phyloP scores from a whole-genome alignment of 148 eudicot genomes.

The Rheum nobile region DNA sequence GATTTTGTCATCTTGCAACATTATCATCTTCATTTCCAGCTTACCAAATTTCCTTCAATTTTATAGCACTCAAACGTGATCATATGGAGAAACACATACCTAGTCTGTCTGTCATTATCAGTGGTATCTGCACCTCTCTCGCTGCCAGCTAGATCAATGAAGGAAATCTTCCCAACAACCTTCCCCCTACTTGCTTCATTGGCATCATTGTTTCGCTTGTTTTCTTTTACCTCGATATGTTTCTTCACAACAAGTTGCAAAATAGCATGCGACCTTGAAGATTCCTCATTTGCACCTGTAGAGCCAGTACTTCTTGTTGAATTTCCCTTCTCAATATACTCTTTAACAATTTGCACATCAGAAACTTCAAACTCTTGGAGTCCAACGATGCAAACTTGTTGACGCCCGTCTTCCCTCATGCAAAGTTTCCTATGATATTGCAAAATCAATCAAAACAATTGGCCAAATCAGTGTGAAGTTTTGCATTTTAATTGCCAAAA shows the following conservation, averaged over 20 bases:
- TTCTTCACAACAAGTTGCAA: conserved; percentile 92
- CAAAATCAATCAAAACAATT: background rate
- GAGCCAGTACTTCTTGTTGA: conserved; percentile 89
- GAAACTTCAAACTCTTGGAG: conserved; percentile 96
- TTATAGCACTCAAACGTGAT: background rate
- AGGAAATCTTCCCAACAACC: conserved; percentile 92
- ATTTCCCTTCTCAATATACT: conserved; percentile 90
- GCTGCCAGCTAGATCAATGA: conserved; percentile 98
- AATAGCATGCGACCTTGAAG: conserved; percentile 98
- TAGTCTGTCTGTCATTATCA: conserved; percentile 93
- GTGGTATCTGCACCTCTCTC: conserved; percentile 99
- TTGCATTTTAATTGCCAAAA: background rate
- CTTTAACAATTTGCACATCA: conserved; percentile 95
- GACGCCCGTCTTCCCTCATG: conserved; percentile 97
- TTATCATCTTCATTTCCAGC: background rate
- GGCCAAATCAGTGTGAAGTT: background rate
- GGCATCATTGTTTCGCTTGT: conserved; percentile 51
- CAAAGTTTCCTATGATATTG: conserved; percentile 63
- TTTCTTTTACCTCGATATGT: conserved; percentile 73
- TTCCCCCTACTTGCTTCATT: conserved; percentile 70
- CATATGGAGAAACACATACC: conserved; percentile 28
- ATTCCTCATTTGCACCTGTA: conserved; percentile 98
- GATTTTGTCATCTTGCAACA: background rate
- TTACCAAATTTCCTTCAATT: background rate
- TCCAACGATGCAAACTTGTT: conserved; percentile 98